Evolutionary conservation across 352 stramenopile genomes (phyloP).

Genomic region (Phytophthora melonis): DNA sequence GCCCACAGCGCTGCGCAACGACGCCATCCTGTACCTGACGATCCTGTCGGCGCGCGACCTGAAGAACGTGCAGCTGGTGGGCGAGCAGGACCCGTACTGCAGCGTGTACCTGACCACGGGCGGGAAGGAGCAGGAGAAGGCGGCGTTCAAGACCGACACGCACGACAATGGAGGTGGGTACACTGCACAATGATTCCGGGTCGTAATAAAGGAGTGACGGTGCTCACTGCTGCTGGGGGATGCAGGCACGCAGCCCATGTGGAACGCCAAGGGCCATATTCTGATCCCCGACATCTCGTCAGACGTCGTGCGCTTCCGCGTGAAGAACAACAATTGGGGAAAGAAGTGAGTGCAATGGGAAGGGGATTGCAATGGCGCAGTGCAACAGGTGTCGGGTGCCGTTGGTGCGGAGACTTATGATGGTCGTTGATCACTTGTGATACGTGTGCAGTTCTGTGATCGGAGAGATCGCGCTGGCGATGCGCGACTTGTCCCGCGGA

Average conservation of each 20-base stretch:
- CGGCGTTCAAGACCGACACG: slow-evolving; percentile 75
- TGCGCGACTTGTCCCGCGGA: slow-evolving; percentile 76
- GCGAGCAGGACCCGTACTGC: slow-evolving; percentile 82
- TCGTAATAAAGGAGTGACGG: neutral
- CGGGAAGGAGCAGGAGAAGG: slow-evolving; percentile 59
- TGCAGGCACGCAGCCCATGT: slow-evolving; percentile 65
- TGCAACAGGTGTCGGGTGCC: neutral
- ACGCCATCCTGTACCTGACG: slow-evolving; percentile 77
- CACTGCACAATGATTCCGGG: neutral
- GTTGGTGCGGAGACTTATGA: neutral
- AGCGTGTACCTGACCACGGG: slow-evolving; percentile 65
- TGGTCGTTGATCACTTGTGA: neutral
- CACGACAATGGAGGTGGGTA: slow-evolving; percentile 73
- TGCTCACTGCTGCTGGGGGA: slow-evolving; percentile 4
- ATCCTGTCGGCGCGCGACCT: slow-evolving; percentile 70
- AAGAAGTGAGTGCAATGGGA: slow-evolving; percentile 58
- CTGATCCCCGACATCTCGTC: slow-evolving; percentile 73
- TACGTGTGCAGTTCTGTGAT: slow-evolving; percentile 61
- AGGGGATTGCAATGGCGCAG: neutral
- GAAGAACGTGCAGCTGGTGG: slow-evolving; percentile 75
- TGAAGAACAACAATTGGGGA: slow-evolving; percentile 86
- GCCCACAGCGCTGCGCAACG: slow-evolving; percentile 61
- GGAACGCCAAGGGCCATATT: slow-evolving; percentile 82
- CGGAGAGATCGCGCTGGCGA: slow-evolving; percentile 70
- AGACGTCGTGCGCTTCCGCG: slow-evolving; percentile 72